A percentile compares a stretch with the other conserved stretches of the same genome.
These are phyloP conservation scores for Elsinoe ampelina DNA, from an alignment of 2,329 filamentous ascomycete genomes.

Conservation along the genomic window DNA sequence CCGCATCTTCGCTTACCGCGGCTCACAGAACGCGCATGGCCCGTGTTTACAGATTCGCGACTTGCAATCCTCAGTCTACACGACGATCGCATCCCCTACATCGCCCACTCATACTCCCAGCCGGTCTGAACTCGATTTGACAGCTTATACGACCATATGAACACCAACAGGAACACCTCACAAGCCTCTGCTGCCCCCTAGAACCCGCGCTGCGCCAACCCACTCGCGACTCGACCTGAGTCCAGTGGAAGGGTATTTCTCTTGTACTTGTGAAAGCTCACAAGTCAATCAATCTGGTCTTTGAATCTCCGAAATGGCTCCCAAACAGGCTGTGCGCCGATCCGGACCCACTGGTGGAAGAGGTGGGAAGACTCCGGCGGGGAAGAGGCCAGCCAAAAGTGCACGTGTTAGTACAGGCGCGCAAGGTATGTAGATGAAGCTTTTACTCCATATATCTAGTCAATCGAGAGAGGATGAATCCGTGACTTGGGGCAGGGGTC, in stretches of 20 bases:
- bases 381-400: not conserved
- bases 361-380: conserved; percentile 11
- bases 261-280: too few relatives aligned
- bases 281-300: too few relatives aligned
- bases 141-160: not conserved
- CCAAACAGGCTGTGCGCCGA: not conserved
- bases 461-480: not conserved
- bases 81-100: not conserved
- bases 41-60: conserved; percentile 1
- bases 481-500: not conserved
- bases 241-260: too few relatives aligned
- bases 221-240: not conserved
- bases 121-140: not conserved
- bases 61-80: not conserved
- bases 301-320: not conserved
- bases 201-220: too few relatives aligned
- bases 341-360: not conserved
- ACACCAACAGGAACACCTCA: not conserved
- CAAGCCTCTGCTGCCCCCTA: too few relatives aligned
- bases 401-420: not conserved
- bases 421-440: not conserved
- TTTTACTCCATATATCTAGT: not conserved
- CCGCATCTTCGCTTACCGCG: not conserved
- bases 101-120: too few relatives aligned
- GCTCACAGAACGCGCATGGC: not conserved